Evolutionary conservation across 441 rosid genomes (phyloP), one percentile per base, ranked within the genome.

Genomic region (Croton laevigatus): DNA sequence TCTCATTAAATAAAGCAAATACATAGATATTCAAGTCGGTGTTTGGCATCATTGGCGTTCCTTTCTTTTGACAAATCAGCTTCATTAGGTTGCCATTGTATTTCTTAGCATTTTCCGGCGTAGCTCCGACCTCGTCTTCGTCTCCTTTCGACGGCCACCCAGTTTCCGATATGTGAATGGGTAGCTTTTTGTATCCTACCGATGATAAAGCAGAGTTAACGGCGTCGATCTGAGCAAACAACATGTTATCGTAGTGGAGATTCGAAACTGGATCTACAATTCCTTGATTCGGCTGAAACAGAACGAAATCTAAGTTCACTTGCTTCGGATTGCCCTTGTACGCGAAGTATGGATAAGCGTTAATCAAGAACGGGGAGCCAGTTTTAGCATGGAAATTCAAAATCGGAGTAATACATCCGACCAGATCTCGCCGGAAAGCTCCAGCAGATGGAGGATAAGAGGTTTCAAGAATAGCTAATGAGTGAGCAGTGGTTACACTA

Each of bases 91-190:
- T 94, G 23, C 94, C 92, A 37, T 90, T 92, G 58, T 91, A 94
- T 75, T 78, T 88, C 89, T 82, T 89, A 0, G 98, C 98, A 62
- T 94, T 90, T 9, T 90, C 97, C 12, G 66, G 78, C 2, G 96
- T 81, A 0, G 98, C 97, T 12, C 98, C 98, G 0, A 75, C 69
- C 75, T 94, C 98, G 6, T 90, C 91, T 4, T 38, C 84, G 59
- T 91, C 98, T 22, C 98, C 98, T 69, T 88, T 90, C 0, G 98
- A 91, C n/a, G 98, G 98, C 98, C 98, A 94, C 12, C 98, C 98
- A 0, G 97, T 94, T 77, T 94, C 98, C 65, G 98, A 91, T 65
- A 94, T 85, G 69, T 89, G 89, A 40, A 94, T 79, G 2, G 77
- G 76, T 14, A 94, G 63, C 36, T 88, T 82, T 75, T 83, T 86